Percentiles rank a stretch among this genome's conserved stretches.
Conservation (phyloP, 2,329 filamentous ascomycete genomes). For the Leptodontidium sp. region DNA sequence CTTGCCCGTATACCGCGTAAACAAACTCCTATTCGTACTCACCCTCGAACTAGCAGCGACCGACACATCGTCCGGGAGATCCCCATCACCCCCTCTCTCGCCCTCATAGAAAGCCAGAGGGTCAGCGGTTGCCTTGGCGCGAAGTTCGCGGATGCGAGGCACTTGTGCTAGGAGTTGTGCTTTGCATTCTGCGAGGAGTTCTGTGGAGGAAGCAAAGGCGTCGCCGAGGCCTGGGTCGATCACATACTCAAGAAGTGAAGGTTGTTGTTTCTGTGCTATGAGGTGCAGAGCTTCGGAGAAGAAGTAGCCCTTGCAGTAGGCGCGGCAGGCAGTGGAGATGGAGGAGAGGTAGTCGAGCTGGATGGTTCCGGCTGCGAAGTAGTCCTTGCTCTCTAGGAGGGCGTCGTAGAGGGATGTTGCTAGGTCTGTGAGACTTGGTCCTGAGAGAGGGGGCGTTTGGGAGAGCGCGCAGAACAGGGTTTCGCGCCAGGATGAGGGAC, state of each 20-base stretch:
- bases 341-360: conserved; percentile 83
- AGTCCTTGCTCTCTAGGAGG: conserved; percentile 85
- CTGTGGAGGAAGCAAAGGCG: conserved; percentile 81
- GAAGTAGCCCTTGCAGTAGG: conserved; percentile 85
- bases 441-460: conserved; percentile 65
- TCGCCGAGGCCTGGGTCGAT: conserved; percentile 85
- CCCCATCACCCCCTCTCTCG: conserved; percentile 67
- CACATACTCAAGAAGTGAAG: conserved; percentile 68
- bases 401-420: conserved; percentile 80
- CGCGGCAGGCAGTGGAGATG: conserved; percentile 72
- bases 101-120: conserved; percentile 91
- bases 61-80: conserved; percentile 91
- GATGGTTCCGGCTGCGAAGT: conserved; percentile 79
- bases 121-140: conserved; percentile 81
- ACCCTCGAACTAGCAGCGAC: conserved; percentile 83
- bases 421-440: conserved; percentile 69
- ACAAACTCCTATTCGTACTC: conserved; percentile 85
- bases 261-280: conserved; percentile 64
- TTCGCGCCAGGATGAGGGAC: conserved; percentile 84
- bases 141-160: conserved; percentile 83
- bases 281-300: conserved; percentile 91
- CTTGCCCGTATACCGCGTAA: conserved; percentile 89
- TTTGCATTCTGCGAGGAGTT: conserved; percentile 93
- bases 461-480: conserved; percentile 82
- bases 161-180: conserved; percentile 84